Evolutionary conservation across 345 rosid species (phyloP).

Genomic region (Nephelium lappaceum): DNA sequence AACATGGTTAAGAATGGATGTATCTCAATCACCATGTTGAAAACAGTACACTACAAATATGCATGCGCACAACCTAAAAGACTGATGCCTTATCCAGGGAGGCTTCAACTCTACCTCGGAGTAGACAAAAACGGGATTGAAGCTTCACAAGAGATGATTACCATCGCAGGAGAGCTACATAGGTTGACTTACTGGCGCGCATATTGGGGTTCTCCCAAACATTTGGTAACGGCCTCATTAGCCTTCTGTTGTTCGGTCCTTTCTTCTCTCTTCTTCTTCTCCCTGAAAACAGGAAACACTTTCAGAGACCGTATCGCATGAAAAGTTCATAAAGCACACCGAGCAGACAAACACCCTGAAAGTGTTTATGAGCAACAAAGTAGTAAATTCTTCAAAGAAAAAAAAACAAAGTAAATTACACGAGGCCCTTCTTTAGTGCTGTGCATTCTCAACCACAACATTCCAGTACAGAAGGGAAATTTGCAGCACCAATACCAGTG

Average conservation of each 20-base stretch:
- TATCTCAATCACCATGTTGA: slow-evolving; percentile 16
- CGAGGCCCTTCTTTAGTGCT: not conserved
- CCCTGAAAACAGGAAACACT: slow-evolving; percentile 52
- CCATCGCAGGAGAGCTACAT: not conserved
- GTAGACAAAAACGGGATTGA: slow-evolving; percentile 18
- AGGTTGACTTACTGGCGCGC: slow-evolving; percentile 26
- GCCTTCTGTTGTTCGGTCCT: slow-evolving; percentile 73
- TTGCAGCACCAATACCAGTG: not conserved
- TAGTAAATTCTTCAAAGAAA: too few relatives aligned
- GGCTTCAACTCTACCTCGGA: slow-evolving; percentile 21
- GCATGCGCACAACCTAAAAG: slow-evolving; percentile 17
- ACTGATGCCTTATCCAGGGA: not conserved
- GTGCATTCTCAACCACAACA: not conserved
- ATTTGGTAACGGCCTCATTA: slow-evolving; percentile 71
- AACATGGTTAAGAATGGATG: slow-evolving; percentile 8
- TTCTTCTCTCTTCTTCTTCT: slow-evolving; percentile 89
- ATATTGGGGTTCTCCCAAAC: slow-evolving; percentile 54
- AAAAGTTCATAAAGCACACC: not conserved
- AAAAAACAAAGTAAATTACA: not conserved
- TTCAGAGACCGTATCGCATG: not conserved
- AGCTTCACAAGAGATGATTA: slow-evolving; percentile 24
- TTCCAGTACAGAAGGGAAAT: not conserved
- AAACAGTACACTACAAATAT: slow-evolving; percentile 1
- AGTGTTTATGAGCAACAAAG: not conserved
- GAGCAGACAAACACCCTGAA: not conserved